Base-by-base conservation (phyloP, 495 filamentous ascomycete species). In the Tirmania nivea region DNA sequence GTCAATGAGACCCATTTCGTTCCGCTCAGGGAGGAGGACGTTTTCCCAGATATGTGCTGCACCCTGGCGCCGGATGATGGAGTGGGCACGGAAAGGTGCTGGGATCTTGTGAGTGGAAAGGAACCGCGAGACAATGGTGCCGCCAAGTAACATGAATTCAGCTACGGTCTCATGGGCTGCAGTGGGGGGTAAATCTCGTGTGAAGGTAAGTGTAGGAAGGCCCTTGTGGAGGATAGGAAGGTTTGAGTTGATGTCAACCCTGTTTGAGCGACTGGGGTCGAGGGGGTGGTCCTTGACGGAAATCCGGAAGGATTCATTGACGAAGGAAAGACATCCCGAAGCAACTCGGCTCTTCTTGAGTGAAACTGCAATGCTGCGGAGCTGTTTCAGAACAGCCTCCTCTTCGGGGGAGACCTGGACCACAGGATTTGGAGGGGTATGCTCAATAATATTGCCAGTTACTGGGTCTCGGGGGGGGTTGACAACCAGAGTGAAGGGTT, bases 91-190 rank as follows among this genome's bases (percentile, higher is more conserved):
- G 67, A 81, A 95, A 14, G 86, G 74, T 51, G 77, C 73, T 2
- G 92, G 88, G 36, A 97, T 84, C 53, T 75, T 71, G 36, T 88
- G 80, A 39, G 78, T 72, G 14, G 73, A 61, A 61, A 80, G 84
- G 82, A 85, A 97, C 37, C 65, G 67, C 8, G 78, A 87, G 3
- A 78, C 78, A 17, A 83, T 68, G 59, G 83, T 73, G 57, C 83
- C 81, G 50, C 79, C 86, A 17, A 89, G 68, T 49, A 84, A 70
- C 90, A 96, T 97, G 20, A 83, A 62, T 52, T 78, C 70, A 1
- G 73, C 67, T 48, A 83, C 69, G 35, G 84, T 63, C n/a, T 25
- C 54, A 16, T 47, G 63, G 12, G 66, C 63, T n/a, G 59, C 49
- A 25, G 63, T 47, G 8, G 61, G 59, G 0, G 11, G 49, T 1